phyloP scores from a whole-genome alignment of 2,329 filamentous ascomycete genomes.

The Xylariaceae sp. region DNA sequence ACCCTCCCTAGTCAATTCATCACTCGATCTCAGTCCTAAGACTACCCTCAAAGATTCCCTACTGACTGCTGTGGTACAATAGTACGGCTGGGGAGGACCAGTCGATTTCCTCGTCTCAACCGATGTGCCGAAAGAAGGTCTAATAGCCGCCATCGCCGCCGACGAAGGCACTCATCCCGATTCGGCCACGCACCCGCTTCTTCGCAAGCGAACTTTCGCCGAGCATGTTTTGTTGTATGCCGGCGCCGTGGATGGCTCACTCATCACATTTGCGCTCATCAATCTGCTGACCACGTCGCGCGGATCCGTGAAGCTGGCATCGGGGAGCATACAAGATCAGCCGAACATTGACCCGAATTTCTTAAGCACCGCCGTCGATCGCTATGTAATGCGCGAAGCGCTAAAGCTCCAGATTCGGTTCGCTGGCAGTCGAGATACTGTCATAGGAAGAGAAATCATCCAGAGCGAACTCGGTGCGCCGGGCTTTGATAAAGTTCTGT shows the following conservation, averaged over 20 bases:
- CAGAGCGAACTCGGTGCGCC: conserved; percentile 20
- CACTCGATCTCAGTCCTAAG: too few species aligned
- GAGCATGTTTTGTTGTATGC: conserved; percentile 14
- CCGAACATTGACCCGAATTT: conserved; percentile 30
- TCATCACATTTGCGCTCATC: conserved; percentile 15
- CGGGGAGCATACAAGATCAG: conserved; percentile 9
- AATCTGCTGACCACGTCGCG: conserved; percentile 26
- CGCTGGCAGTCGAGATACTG: conserved; percentile 13
- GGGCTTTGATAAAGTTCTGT: conserved; percentile 13
- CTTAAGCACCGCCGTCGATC: conserved; percentile 27
- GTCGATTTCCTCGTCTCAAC: conserved; percentile 35
- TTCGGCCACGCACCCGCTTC: conserved; percentile 30
- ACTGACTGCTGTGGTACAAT: too few species aligned
- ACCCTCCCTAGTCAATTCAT: too few species aligned
- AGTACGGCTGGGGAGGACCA: conserved; percentile 34
- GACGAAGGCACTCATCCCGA: conserved; percentile 32
- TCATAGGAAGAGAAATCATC: conserved; percentile 25
- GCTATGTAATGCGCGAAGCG: conserved; percentile 27
- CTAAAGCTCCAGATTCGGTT: conserved; percentile 23
- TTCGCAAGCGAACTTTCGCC: conserved; percentile 17
- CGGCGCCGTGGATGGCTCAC: conserved; percentile 10
- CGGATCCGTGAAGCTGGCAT: conserved; percentile 24
- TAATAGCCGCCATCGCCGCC: conserved; percentile 30
- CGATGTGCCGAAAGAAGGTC: conserved; percentile 24
- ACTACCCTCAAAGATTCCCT: too few species aligned